These are phyloP conservation scores for Trichoderma sp. DNA, from an alignment of 2,329 filamentous ascomycete genomes.

Conservation along the genomic window DNA sequence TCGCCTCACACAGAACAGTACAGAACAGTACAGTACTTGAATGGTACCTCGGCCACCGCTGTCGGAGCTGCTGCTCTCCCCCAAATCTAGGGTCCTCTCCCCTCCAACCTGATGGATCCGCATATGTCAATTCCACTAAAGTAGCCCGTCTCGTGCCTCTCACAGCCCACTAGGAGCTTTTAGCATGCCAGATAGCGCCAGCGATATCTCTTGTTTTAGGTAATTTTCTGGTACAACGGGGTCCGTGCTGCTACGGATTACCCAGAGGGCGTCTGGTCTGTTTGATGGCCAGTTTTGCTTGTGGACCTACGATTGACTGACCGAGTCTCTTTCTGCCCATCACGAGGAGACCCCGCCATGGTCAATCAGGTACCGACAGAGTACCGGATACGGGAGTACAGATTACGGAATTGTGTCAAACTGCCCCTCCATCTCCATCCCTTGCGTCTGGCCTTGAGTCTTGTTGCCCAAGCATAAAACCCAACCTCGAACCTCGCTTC, in stretches of 20 bases:
- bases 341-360: neutral
- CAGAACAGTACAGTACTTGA: neutral
- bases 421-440: conserved; percentile 7
- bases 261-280: neutral
- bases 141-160: neutral
- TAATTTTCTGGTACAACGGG: neutral
- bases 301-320: neutral
- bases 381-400: neutral
- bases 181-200: neutral
- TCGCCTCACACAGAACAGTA: neutral
- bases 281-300: neutral
- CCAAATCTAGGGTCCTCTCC: neutral
- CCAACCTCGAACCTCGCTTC: neutral
- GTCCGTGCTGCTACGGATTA: neutral
- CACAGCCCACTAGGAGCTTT: neutral
- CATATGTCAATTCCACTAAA: neutral
- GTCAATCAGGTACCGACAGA: neutral
- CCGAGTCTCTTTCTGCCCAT: neutral
- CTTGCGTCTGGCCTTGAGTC: neutral
- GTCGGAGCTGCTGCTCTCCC: neutral
- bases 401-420: neutral
- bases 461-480: conserved; percentile 6
- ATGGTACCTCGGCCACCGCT: neutral
- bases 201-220: neutral
- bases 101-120: neutral